A percentile compares a stretch with the other conserved stretches of the same genome.
Evolutionary conservation across 148 eudicot genomes (phyloP).

Genomic region (Tetragonia tetragonoides): DNA sequence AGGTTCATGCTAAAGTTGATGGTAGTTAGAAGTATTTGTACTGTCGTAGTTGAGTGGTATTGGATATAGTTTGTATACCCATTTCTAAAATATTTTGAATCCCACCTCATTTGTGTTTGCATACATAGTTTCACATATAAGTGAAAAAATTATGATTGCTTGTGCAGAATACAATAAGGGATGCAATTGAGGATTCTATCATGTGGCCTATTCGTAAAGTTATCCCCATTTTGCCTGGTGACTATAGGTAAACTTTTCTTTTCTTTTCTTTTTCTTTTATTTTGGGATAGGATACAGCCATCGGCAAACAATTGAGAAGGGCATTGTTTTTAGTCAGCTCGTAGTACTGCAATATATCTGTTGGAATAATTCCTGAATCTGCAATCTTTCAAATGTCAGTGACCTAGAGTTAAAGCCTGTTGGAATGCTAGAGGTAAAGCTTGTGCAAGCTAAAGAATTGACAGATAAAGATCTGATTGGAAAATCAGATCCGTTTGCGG

Average conservation of each 20-base stretch:
- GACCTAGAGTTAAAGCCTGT: conserved; percentile 94
- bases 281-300: conserved; percentile 17
- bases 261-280: no score
- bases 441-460: conserved; percentile 88
- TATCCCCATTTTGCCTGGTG: conserved; percentile 92
- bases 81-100: neutral
- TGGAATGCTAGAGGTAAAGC: conserved; percentile 93
- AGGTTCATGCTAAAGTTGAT: neutral
- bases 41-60: neutral
- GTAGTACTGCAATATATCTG: neutral
- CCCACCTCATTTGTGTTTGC: neutral
- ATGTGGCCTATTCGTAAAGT: conserved; percentile 97
- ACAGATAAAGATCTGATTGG: conserved; percentile 93
- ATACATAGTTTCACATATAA: neutral
- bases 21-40: no score
- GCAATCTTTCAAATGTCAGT: conserved; percentile 30
- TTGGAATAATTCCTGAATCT: conserved; percentile 1
- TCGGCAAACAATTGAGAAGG: conserved; percentile 39
- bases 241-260: conserved; percentile 57
- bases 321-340: neutral
- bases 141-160: neutral
- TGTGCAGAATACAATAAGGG: conserved; percentile 72
- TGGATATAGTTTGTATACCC: neutral
- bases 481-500: conserved; percentile 98
- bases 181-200: conserved; percentile 96